Evolutionary conservation across 1,284 basidiomycete species (phyloP), one percentile per base, ranked within the genome.

Genomic region (Ceratobasidium sp.): DNA sequence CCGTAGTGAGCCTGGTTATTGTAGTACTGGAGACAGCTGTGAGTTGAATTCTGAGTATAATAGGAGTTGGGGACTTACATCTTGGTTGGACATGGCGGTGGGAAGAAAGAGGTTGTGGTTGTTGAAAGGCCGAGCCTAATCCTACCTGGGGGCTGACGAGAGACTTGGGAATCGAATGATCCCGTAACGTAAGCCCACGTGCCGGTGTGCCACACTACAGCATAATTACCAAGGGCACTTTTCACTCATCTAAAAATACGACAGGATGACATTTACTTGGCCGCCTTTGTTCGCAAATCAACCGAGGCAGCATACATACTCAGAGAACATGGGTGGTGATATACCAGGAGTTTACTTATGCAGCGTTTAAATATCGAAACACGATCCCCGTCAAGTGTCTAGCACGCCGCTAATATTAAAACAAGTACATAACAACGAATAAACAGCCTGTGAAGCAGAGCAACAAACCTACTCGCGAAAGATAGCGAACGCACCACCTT

Each of bases 401-500:
- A 14, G 14, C 21, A 36, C 2, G 30, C 11, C 29, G n/a, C 8
- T 33, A 21, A 39, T 60, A 64, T 64, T 64, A 25, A 64, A 52
- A 53, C 30, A 23, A 47, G 42, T 44, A 54, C 50, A 64, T 42
- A 30, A 54, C 50, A 54, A 29, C 47, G 23, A 64, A 64, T 64
- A 64, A 62, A 64, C 60, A 64, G 25, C 19, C 27, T 42, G 47
- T 30, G 50, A 36, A 46, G 16, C 44, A 46, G 36, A 62, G 50
- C 4, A 46, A 36, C 25, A 29, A 54, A 64, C 23, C 33, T 21
- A 25, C 50, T 64, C n/a, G 39, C 33, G 21, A 42, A 39, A n/a
- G 47, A 53, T 64, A 64, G 27, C 60, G 36, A 64, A 58, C 60
- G 60, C 60, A 64, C 60, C 60, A 30, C 60, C 60, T 25, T 21